phyloP scores from a whole-genome alignment of 2,329 filamentous ascomycete species.

The Aspergillus tanneri region DNA sequence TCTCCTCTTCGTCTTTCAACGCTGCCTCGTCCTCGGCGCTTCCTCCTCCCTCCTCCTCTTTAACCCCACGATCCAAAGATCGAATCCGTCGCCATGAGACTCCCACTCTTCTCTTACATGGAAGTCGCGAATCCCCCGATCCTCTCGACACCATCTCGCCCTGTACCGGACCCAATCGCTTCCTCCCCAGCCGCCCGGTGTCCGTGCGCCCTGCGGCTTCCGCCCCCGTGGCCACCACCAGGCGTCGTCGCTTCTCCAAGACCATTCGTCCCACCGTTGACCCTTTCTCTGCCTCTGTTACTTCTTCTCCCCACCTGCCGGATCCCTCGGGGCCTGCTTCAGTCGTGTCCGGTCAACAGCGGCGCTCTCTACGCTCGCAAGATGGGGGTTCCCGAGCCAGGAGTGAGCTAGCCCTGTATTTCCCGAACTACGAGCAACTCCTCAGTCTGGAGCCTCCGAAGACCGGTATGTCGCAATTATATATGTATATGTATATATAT shows the following conservation, averaged over 20 bases:
- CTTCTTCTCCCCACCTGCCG: not conserved
- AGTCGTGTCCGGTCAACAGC: too few species aligned
- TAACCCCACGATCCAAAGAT: conserved; percentile 19
- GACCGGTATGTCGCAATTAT: too few species aligned
- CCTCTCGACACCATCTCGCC: conserved; percentile 27
- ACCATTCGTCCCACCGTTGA: not conserved
- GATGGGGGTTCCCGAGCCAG: conserved; percentile 79
- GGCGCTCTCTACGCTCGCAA: conserved; percentile 79
- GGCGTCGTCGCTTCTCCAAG: not conserved
- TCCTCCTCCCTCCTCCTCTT: conserved; percentile 13
- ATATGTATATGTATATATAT: too few species aligned
- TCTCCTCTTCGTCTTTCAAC: conserved; percentile 7
- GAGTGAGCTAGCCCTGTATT: conserved; percentile 87
- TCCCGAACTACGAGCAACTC: conserved; percentile 90
- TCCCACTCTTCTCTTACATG: conserved; percentile 22
- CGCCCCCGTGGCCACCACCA: conserved; percentile 3
- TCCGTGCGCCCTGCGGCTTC: not conserved
- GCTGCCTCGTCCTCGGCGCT: conserved; percentile 6
- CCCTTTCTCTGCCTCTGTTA: conserved; percentile 16
- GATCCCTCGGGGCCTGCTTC: not conserved
- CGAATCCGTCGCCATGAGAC: conserved; percentile 20
- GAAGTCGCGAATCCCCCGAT: conserved; percentile 29
- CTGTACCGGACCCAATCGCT: conserved; percentile 9
- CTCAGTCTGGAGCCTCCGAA: conserved; percentile 82
- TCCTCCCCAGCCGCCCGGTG: not conserved